Evolutionary conservation across 2,329 filamentous ascomycete genomes (phyloP), one percentile per base, ranked within the genome.

Genomic region (Aspergillus candidus): DNA sequence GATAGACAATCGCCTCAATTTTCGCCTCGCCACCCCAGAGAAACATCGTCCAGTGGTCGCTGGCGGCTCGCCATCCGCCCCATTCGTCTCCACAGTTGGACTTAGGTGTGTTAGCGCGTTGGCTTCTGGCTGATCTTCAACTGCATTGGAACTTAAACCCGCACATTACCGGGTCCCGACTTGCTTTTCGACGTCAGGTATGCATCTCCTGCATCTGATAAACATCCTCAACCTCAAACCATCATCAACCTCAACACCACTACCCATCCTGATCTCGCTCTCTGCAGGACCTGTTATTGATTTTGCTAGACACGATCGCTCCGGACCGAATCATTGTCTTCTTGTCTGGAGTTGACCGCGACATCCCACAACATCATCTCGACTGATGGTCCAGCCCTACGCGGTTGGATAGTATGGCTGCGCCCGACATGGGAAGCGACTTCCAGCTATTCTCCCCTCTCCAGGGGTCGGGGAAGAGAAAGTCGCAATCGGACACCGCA

Each of bases 371-470:
- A 10, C 22, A 27, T 10, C 22, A 7, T 27, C 10, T 27, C 22
- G 7, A 27, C 22, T 47, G 35, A 57, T 52, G 55, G 49, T 55
- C 44, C 44, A 46, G 39, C 32, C 46, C 35, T 42, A 43, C 35
- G 50, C 48, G 46, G 48, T 39, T 36, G 38, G 43, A 37, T 50
- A 52, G 38, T 13, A 60, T 59, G 55, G 51, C 54, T 22, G 50
- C 41, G 34, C 44, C 52, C 40, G 49, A 37, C 36, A 62, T 65
- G 56, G 58, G 62, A 38, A 56, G 45, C 41, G 62, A 65, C 42
- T 65, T 65, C 38, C 61, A 63, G 41, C 57, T 65, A 6, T 65
- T 64, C 43, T 62, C 61, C 30, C 55, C 62, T 15, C 40, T 48
- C 3, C 42, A 49, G 3, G 43, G 53, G 4, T 51, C 54, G 3